Evolutionary conservation across 352 stramenopile species (phyloP).

Genomic region (Pythium dissimile): DNA sequence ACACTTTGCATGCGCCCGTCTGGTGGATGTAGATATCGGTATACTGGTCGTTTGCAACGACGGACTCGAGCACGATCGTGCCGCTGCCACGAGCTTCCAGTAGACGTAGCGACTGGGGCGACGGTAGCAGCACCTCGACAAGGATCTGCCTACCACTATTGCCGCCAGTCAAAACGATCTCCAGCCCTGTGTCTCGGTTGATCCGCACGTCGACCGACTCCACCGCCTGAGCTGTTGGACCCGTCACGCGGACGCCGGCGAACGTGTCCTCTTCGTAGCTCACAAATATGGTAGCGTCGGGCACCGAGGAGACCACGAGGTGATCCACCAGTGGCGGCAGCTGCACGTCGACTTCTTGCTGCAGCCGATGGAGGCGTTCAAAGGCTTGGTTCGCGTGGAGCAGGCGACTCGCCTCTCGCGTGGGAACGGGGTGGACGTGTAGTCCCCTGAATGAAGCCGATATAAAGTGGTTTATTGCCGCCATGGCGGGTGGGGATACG

Average conservation of each 20-base stretch:
- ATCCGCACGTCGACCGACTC: slow-evolving; percentile 9
- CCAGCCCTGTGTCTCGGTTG: slow-evolving; percentile 11
- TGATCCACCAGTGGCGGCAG: slow-evolving; percentile 7
- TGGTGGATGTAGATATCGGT: slow-evolving; percentile 8
- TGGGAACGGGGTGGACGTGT: background rate
- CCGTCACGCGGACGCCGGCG: background rate
- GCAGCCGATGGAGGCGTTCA: slow-evolving; percentile 1
- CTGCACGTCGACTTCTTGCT: background rate
- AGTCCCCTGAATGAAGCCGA: slow-evolving; percentile 4
- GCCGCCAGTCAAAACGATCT: background rate
- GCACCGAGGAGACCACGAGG: background rate
- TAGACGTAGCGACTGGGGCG: background rate
- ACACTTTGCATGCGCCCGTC: slow-evolving; percentile 9
- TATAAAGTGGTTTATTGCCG: background rate
- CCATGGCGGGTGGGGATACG: too few species aligned
- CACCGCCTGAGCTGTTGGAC: background rate
- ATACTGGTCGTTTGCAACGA: background rate
- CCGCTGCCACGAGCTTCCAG: slow-evolving; percentile 1
- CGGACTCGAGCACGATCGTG: slow-evolving; percentile 5
- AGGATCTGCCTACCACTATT: background rate
- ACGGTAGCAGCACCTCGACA: slow-evolving; percentile 10
- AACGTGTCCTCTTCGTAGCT: background rate
- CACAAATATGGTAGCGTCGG: background rate
- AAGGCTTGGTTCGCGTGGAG: background rate
- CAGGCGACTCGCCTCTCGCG: background rate